Evolutionary conservation across 2,329 filamentous ascomycete genomes (phyloP).

Genomic region (Verticillium isaacii): DNA sequence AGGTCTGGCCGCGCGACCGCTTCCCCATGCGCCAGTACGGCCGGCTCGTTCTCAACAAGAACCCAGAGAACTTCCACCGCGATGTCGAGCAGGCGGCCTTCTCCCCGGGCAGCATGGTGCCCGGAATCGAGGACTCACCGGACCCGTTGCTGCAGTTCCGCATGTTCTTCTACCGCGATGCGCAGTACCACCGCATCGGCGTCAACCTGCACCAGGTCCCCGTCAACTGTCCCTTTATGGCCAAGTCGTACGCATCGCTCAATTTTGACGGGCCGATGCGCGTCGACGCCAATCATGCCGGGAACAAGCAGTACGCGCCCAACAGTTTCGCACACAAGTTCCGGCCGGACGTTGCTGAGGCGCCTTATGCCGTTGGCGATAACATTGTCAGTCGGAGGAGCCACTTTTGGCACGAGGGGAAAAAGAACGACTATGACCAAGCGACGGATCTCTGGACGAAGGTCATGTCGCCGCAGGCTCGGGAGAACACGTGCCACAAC

Average conservation of each 20-base stretch:
- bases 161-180: slow-evolving; percentile 45
- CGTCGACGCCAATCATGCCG: slow-evolving; percentile 37
- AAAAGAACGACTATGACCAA: slow-evolving; percentile 47
- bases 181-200: slow-evolving; percentile 46
- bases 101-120: slow-evolving; percentile 44
- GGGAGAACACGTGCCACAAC: too few relatives aligned
- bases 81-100: slow-evolving; percentile 49
- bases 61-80: slow-evolving; percentile 45
- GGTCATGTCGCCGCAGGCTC: slow-evolving; percentile 33
- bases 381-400: slow-evolving; percentile 45
- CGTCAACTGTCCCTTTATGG: slow-evolving; percentile 33
- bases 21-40: slow-evolving; percentile 47
- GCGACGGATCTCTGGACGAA: slow-evolving; percentile 40
- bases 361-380: slow-evolving; percentile 43
- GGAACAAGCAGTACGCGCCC: slow-evolving; percentile 46
- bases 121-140: slow-evolving; percentile 43
- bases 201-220: slow-evolving; percentile 47
- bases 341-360: slow-evolving; percentile 44
- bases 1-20: slow-evolving; percentile 42
- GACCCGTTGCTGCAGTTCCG: slow-evolving; percentile 44
- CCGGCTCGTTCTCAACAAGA: slow-evolving; percentile 45
- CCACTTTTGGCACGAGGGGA: slow-evolving; percentile 50
- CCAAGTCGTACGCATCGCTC: slow-evolving; percentile 35
- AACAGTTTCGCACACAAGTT: slow-evolving; percentile 48
- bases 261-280: slow-evolving; percentile 46